Evolutionary conservation across 2,329 filamentous ascomycete genomes (phyloP).

Genomic region (Verticillium tricorpus): DNA sequence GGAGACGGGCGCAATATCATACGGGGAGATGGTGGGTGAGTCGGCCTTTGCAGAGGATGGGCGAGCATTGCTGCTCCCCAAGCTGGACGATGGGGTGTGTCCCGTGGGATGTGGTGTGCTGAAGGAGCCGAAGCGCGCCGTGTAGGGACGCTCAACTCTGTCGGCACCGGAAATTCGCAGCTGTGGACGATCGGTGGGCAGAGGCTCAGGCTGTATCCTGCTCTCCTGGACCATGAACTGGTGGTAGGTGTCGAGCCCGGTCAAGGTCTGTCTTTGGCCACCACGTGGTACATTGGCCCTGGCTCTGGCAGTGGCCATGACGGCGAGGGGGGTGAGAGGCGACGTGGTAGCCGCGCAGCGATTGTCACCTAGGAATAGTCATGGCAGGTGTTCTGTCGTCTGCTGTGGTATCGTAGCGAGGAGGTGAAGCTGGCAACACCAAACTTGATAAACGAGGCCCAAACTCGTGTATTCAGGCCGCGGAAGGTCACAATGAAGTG

Average conservation of each 20-base stretch:
- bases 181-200: not conserved
- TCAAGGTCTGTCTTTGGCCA: conserved; percentile 7
- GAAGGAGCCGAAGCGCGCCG: conserved; percentile 1
- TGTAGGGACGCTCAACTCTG: conserved; percentile 6
- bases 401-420: too few species aligned
- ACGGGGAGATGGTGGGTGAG: not conserved
- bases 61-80: not conserved
- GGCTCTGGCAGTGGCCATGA: conserved; percentile 11
- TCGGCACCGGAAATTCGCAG: not conserved
- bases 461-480: too few species aligned
- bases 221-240: conserved; percentile 12
- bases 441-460: too few species aligned
- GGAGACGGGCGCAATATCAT: not conserved
- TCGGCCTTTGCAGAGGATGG: not conserved
- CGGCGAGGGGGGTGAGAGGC: not conserved
- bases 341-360: conserved; percentile 5
- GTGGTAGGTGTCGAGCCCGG: conserved; percentile 13
- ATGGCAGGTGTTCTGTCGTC: not conserved
- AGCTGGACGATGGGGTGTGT: conserved; percentile 1
- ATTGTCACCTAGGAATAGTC: not conserved
- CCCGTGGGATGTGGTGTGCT: not conserved
- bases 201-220: conserved; percentile 1
- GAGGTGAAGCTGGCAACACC: too few species aligned
- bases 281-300: conserved; percentile 13
- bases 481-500: not conserved